Percentiles rank a stretch among this genome's conserved stretches.
Conservation (phyloP, 1,284 basidiomycete species). For the Xerocomus amazonicus region DNA sequence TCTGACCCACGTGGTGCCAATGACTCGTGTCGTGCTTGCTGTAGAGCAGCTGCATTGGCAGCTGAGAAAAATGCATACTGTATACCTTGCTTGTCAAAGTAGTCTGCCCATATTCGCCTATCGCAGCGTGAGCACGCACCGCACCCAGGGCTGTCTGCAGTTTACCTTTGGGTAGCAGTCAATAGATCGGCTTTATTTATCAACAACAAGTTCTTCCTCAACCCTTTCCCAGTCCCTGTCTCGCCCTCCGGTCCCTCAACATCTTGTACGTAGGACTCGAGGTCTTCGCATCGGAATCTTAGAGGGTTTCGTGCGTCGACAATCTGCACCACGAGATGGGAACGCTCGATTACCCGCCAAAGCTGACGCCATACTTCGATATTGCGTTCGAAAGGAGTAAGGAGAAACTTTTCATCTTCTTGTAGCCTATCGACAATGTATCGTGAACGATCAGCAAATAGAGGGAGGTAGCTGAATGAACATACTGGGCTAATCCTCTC, state of each 20-base stretch:
- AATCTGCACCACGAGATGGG: constrained; percentile 92
- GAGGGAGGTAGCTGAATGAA: constrained; percentile 12
- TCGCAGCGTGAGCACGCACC: constrained; percentile 21
- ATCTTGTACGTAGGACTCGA: constrained; percentile 83
- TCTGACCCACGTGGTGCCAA: constrained; percentile 21
- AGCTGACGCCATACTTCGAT: constrained; percentile 96
- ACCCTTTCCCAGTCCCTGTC: constrained; percentile 67
- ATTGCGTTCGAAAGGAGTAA: constrained; percentile 96
- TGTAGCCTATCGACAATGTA: constrained; percentile 55
- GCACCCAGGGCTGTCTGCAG: constrained; percentile 11
- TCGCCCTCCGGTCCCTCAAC: constrained; percentile 77
- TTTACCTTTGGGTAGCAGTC: constrained; percentile 81
- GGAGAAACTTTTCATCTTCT: constrained; percentile 74
- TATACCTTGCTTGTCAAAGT: constrained; percentile 82
- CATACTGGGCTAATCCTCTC: constrained; percentile 83
- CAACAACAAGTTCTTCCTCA: constrained; percentile 74
- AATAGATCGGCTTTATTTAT: constrained; percentile 98
- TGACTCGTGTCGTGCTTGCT: constrained; percentile 66
- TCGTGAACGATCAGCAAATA: not conserved
- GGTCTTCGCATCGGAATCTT: constrained; percentile 87
- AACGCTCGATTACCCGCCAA: constrained; percentile 93
- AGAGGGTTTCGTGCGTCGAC: constrained; percentile 94
- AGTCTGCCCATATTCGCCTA: constrained; percentile 85
- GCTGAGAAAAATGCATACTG: constrained; percentile 97
- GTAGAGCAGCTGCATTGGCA: constrained; percentile 81